Percentiles rank a stretch among this genome's conserved stretches.
Conservation (phyloP, 192 early-diverging fungal species). For the Coemansia sp. region DNA sequence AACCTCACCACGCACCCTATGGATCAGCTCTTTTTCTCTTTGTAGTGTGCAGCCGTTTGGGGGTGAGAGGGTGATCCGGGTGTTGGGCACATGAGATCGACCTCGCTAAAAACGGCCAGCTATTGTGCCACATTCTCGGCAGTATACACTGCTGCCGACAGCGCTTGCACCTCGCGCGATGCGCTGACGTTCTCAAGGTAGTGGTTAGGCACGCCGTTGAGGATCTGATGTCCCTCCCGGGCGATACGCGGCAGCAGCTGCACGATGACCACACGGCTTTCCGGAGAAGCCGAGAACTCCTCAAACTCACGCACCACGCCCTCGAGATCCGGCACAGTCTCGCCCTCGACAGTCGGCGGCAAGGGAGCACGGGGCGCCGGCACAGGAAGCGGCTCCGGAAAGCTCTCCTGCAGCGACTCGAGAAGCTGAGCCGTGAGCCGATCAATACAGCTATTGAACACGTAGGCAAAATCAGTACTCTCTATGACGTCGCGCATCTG, state of each 20-base stretch:
- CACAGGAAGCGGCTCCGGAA: constrained; percentile 39
- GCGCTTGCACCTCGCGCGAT: constrained; percentile 74
- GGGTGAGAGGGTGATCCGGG: neutral
- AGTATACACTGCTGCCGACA: constrained; percentile 78
- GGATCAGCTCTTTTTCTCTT: neutral
- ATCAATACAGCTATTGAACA: constrained; percentile 52
- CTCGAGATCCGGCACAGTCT: constrained; percentile 44
- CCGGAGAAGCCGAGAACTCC: constrained; percentile 46
- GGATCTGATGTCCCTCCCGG: constrained; percentile 69
- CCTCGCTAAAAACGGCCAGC: neutral
- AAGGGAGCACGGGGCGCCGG: constrained; percentile 34
- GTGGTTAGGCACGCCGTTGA: constrained; percentile 73
- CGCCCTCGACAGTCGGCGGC: constrained; percentile 50
- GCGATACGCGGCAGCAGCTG: constrained; percentile 69
- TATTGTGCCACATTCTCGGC: constrained; percentile 57
- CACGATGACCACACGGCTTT: constrained; percentile 62
- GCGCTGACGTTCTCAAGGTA: constrained; percentile 73
- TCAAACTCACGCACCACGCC: constrained; percentile 64
- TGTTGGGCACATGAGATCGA: neutral
- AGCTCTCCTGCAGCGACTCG: constrained; percentile 54
- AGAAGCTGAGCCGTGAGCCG: constrained; percentile 50
- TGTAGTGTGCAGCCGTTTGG: neutral
- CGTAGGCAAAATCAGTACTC: constrained; percentile 50
- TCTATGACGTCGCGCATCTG: constrained; percentile 91
- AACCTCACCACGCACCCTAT: neutral